Evolutionary conservation across 495 filamentous ascomycete species (phyloP), one percentile per base, ranked within the genome.

Genomic region (Eremomyces bilateralis): DNA sequence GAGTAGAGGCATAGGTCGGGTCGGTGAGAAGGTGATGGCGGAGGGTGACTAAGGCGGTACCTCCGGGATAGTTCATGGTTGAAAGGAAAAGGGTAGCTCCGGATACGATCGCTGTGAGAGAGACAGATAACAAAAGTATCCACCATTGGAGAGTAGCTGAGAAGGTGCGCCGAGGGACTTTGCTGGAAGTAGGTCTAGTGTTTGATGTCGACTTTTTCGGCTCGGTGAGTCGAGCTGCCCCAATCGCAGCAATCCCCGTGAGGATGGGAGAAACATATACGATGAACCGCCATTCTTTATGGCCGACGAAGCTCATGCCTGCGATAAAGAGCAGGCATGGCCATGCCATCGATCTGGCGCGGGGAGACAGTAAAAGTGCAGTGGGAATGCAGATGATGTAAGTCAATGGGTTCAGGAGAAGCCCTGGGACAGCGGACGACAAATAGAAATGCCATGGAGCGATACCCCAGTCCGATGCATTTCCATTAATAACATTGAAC

Each of bases 231-330:
- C n/a, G n/a, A 15, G 66, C 62, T 1, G 81, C 77, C 13, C 72
- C 72, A 1, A 80, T 59, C 0, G 82, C 72, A 4, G 83, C 75
- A 15, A 70, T 63, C 3, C 79, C 76, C 0, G 88, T 92, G 3
- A 94, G 56, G 0, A 71, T 58, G 0, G 90, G 90, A 29, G 91
- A 62, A 43, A 69, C 60, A 56, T 95, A 95, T 39, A 95, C 62
- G 42, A 99, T 76, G 59, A 99, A 99, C 15, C 88, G 76, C 59
- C 80, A 78, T 56, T 99, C 88, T 52, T 99, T 99, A 54, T 99
- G 88, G 0, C 65, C 63, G 4, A 88, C 60, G 45, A 90, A 99
- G 15, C 63, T 47, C 2, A 88, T 25, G 3, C 64, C 62, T 0
- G 90, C 82, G 19, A 20, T 15, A n/a, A 22, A 19, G 33, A 19